Evolutionary conservation across 768 basidiomycete genomes (phyloP), one percentile per base, ranked within the genome.

Genomic region (Roridomyces roridus): DNA sequence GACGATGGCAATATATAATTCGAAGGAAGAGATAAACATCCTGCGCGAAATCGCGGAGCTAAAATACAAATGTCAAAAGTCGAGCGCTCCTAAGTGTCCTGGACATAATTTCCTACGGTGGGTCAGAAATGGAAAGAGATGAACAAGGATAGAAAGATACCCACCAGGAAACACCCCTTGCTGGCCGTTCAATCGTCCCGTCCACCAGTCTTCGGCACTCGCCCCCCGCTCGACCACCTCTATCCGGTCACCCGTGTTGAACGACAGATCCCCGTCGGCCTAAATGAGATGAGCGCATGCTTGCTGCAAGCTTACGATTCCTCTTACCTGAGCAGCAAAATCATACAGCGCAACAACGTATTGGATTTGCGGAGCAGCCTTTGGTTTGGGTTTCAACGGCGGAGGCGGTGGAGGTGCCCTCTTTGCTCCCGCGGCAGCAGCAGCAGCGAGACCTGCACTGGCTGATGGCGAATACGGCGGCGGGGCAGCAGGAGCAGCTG

Each of bases 191-290:
- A 96, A 49, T 66, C 84, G 82, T 7, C 96, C 96, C 24, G 95
- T 97, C 96, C 96, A 98, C 96, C 96, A 98, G 68, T 98, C 96
- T 69, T 98, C 93, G 24, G 87, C 69, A 66, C 86, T 95, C 7
- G 82, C 84, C 17, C 89, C 87, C 72, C 84, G 85, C 72, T 95
- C 88, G 31, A 97, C 81, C 50, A 98, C 78, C 74, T 96, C 94
- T 71, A 98, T 98, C 62, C 83, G 79, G 72, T 98, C 96, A 15
- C 96, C 96, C 15, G 86, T 84, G 59, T 80, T 85, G 77, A 98
- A 98, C 1, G 88, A 89, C 52, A 98, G 76, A 72, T 98, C 96
- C 2, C 96, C 96, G 0, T 91, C 94, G 36, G 95, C 92, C 85
- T 92, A 61, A 43, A 47, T 20, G 36, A 31, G 36, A 10, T 11